Evolutionary conservation across 768 basidiomycete genomes (phyloP).

Genomic region (Glaciozyma antarctica): DNA sequence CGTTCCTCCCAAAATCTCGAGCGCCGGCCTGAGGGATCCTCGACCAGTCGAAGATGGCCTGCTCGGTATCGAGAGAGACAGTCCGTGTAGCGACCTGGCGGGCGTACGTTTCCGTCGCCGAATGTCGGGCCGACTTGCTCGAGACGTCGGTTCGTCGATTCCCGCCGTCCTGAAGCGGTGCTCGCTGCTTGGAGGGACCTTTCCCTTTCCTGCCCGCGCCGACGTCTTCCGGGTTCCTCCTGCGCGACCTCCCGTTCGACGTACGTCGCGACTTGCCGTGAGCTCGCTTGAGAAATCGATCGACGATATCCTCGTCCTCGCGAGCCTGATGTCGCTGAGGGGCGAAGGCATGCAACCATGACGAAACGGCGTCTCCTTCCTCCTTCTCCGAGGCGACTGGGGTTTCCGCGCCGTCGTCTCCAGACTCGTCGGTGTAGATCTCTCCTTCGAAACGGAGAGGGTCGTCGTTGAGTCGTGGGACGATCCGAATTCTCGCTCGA

Average conservation of each 20-base stretch:
- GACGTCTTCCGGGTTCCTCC: no score
- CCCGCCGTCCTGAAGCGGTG: background rate
- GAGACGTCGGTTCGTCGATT: background rate
- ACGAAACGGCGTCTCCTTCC: conserved; percentile 23
- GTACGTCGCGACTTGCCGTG: background rate
- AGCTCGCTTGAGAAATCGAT: conserved; percentile 27
- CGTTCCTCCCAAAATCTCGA: background rate
- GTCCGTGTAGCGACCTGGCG: background rate
- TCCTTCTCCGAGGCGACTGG: conserved; percentile 2
- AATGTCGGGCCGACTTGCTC: background rate
- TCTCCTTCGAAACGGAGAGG: conserved; percentile 17
- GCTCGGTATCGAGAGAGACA: conserved; percentile 21
- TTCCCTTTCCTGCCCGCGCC: no score
- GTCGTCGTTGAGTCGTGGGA: conserved; percentile 4
- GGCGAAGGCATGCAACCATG: conserved; percentile 25
- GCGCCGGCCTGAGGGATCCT: no score
- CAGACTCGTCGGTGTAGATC: conserved; percentile 17
- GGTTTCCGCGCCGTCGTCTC: conserved; percentile 4
- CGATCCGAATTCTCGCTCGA: conserved; percentile 6
- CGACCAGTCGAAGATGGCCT: conserved; percentile 12
- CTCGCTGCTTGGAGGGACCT: no score
- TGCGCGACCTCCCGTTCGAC: no score
- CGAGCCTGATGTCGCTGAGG: background rate
- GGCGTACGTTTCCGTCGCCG: background rate
- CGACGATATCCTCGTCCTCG: conserved; percentile 26